phyloP scores from a whole-genome alignment of 2,329 filamentous ascomycete genomes.

The Penicillium psychrosexuale region DNA sequence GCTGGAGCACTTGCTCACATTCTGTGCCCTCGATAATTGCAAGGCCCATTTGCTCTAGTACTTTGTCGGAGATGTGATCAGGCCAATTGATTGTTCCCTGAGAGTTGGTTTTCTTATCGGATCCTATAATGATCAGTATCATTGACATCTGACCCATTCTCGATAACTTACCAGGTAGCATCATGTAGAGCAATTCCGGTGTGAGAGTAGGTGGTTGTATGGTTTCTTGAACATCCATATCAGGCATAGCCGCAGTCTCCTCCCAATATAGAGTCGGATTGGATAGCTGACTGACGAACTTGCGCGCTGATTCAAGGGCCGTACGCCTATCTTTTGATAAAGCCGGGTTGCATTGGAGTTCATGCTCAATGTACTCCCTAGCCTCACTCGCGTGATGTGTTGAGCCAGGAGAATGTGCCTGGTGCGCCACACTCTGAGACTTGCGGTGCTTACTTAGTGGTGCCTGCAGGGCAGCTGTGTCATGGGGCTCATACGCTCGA shows the following conservation, averaged over 20 bases:
- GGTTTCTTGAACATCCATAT: constrained; percentile 11
- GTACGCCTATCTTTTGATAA: constrained; percentile 22
- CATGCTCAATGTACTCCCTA: constrained; percentile 23
- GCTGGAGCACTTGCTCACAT: constrained; percentile 16
- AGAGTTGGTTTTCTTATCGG: constrained; percentile 19
- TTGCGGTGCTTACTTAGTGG: constrained; percentile 12
- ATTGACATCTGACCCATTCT: background rate
- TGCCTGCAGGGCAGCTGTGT: background rate
- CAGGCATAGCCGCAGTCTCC: constrained; percentile 7
- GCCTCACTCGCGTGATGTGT: constrained; percentile 23
- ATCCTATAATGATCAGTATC: constrained; percentile 8
- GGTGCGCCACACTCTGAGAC: constrained; percentile 10
- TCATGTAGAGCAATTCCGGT: constrained; percentile 24
- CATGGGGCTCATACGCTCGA: background rate
- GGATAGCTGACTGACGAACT: constrained; percentile 21
- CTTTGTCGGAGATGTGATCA: constrained; percentile 23
- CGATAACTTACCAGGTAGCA: constrained; percentile 18
- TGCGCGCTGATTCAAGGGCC: constrained; percentile 17
- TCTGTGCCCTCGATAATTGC: constrained; percentile 22
- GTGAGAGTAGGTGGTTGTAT: constrained; percentile 15
- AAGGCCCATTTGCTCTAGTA: constrained; percentile 23
- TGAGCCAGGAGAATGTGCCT: constrained; percentile 15
- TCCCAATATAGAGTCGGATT: constrained; percentile 19
- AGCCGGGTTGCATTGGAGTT: constrained; percentile 22
- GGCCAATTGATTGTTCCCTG: constrained; percentile 22